Evolutionary conservation across 495 filamentous ascomycete genomes (phyloP).

Genomic region (Podospora pseudocomata): DNA sequence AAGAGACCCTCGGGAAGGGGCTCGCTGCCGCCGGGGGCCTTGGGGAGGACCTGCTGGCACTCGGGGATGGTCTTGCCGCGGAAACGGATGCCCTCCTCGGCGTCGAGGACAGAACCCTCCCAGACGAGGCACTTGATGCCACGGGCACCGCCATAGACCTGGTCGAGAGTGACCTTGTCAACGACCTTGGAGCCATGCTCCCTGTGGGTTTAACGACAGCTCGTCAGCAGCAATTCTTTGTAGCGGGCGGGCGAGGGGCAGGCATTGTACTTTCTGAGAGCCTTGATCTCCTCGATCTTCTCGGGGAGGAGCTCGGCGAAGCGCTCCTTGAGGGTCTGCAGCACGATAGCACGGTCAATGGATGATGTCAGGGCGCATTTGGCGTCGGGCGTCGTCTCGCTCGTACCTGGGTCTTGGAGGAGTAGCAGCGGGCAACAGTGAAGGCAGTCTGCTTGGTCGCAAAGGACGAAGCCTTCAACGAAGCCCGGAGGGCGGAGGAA

Average conservation of each 20-base stretch:
- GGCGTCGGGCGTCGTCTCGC: constrained; percentile 10
- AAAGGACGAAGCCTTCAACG: constrained; percentile 57
- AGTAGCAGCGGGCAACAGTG: constrained; percentile 84
- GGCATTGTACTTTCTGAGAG: constrained; percentile 76
- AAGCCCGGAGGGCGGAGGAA: constrained; percentile 70
- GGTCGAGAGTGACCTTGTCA: constrained; percentile 97
- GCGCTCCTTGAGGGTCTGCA: constrained; percentile 92
- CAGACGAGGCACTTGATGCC: constrained; percentile 98
- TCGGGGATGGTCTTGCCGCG: constrained; percentile 97
- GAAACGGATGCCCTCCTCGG: constrained; percentile 99
- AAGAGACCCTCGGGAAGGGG: constrained; percentile 98
- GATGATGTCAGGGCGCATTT: constrained; percentile 25
- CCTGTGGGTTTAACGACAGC: constrained; percentile 43
- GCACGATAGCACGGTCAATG: constrained; percentile 30
- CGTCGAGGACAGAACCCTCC: constrained; percentile 98
- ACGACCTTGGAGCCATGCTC: constrained; percentile 91
- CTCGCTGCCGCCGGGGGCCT: constrained; percentile 91
- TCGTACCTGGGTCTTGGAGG: constrained; percentile 80
- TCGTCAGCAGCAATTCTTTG: constrained; percentile 16
- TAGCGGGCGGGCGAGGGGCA: neutral
- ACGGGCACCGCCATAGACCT: constrained; percentile 98
- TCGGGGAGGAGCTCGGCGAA: constrained; percentile 92
- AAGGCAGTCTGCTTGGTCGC: constrained; percentile 65
- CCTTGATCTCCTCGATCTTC: constrained; percentile 99
- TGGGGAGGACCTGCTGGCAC: constrained; percentile 94